Conservation (phyloP, 106 monocot genomes). For the Dioscorea zingiberensis region DNA sequence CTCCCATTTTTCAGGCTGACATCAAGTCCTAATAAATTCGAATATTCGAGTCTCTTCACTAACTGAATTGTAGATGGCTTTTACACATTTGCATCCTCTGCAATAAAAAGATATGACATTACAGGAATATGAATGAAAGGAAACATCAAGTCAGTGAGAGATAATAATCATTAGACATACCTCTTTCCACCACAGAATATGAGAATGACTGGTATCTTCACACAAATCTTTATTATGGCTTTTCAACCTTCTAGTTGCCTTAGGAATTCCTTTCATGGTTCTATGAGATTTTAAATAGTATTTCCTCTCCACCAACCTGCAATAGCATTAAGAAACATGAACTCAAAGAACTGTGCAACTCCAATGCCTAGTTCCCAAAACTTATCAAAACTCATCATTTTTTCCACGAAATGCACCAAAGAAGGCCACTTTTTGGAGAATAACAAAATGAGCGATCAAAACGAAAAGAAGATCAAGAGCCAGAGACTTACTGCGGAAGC, state of each 20-base stretch:
- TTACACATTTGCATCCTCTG: slow-evolving; percentile 85
- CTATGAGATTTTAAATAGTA: slow-evolving; percentile 29
- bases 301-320: slow-evolving; percentile 31
- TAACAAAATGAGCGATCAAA: background rate
- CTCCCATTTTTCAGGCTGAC: slow-evolving; percentile 83
- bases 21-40: slow-evolving; percentile 87
- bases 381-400: too few relatives aligned
- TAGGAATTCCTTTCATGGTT: slow-evolving; percentile 18
- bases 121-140: background rate
- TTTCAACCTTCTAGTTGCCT: slow-evolving; percentile 31
- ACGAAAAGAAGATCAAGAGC: background rate
- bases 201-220: slow-evolving; percentile 37
- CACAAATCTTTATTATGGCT: slow-evolving; percentile 18
- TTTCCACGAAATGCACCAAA: too few relatives aligned
- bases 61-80: slow-evolving; percentile 84
- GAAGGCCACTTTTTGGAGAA: too few relatives aligned
- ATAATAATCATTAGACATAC: slow-evolving; percentile 17
- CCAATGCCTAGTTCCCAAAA: too few relatives aligned
- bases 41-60: slow-evolving; percentile 53
- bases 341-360: too few relatives aligned
- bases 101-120: slow-evolving; percentile 4
- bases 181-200: slow-evolving; percentile 95
- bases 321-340: background rate
- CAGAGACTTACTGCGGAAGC: slow-evolving; percentile 19
- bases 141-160: background rate